phyloP scores from a whole-genome alignment of 176 grass and related monocot genomes.

The Leersia perrieri region DNA sequence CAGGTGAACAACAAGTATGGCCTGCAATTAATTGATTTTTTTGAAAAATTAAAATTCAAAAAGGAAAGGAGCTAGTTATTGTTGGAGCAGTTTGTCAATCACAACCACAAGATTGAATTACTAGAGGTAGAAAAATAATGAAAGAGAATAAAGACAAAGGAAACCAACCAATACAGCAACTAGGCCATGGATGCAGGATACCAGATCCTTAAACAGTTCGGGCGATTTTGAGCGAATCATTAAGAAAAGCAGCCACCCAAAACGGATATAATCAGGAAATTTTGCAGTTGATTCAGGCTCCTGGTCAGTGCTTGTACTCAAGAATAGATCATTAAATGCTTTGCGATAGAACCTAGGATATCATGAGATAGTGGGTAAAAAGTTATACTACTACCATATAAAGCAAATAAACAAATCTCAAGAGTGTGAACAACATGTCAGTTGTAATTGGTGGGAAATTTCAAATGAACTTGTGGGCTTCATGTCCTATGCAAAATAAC shows the following conservation, averaged over 20 bases:
- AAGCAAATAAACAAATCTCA: not conserved
- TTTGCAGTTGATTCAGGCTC: slow-evolving; percentile 27
- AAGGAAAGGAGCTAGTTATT: not conserved
- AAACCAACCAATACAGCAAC: slow-evolving; percentile 80
- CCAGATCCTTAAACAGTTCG: slow-evolving; percentile 71
- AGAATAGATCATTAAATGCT: slow-evolving; percentile 79
- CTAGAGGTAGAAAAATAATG: slow-evolving; percentile 12
- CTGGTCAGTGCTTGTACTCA: slow-evolving; percentile 34
- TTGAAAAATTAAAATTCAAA: not conserved
- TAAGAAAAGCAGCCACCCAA: slow-evolving; percentile 93
- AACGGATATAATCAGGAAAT: slow-evolving; percentile 51
- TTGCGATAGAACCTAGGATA: slow-evolving; percentile 73
- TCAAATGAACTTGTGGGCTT: not conserved
- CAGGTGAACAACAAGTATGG: slow-evolving; percentile 87
- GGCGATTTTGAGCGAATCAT: slow-evolving; percentile 62
- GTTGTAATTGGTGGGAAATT: not conserved
- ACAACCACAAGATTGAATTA: slow-evolving; percentile 1
- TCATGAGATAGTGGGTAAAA: not conserved
- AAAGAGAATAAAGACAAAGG: slow-evolving; percentile 17
- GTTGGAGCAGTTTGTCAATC: not conserved
- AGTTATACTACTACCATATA: not conserved
- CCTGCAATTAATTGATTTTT: slow-evolving; percentile 47
- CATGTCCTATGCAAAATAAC: not conserved
- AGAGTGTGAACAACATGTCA: not conserved
- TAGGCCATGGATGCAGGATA: slow-evolving; percentile 84